Conservation (phyloP, 306 rosid genomes). For the Rosa multiflora region DNA sequence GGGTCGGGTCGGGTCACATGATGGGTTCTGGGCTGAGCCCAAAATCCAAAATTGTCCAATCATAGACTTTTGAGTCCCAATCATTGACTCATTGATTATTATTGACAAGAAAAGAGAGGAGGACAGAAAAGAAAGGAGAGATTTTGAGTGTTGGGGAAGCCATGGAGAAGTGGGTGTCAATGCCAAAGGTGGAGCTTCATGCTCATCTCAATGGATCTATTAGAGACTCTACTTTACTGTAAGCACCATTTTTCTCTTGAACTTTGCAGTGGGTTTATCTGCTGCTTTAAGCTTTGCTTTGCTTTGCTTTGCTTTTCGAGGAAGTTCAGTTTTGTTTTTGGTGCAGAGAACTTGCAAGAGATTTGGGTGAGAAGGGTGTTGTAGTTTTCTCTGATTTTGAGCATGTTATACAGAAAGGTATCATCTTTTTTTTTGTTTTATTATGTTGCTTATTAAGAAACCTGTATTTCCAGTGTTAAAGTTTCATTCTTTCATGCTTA, state of each 20-base stretch:
- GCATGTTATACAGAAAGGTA: conserved; percentile 71
- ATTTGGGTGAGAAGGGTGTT: conserved; percentile 58
- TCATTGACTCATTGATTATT: background rate
- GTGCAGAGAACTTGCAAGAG: conserved; percentile 76
- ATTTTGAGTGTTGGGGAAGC: background rate
- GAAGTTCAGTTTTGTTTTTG: conserved; percentile 3
- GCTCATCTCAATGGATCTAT: conserved; percentile 98
- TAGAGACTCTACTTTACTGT: conserved; percentile 80
- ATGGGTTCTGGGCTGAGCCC: background rate
- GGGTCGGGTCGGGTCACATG: background rate
- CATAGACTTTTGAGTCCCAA: background rate
- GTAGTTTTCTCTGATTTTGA: conserved; percentile 68
- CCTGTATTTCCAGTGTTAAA: conserved; percentile 14
- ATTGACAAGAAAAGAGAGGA: background rate
- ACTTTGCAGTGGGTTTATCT: background rate
- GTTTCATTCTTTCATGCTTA: conserved; percentile 6
- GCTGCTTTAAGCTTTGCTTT: conserved; percentile 13
- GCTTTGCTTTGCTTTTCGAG: background rate
- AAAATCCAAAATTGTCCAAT: background rate
- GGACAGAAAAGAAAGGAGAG: background rate
- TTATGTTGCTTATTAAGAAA: background rate
- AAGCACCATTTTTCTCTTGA: conserved; percentile 11
- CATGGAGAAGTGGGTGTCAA: conserved; percentile 64
- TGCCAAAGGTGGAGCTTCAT: conserved; percentile 92
- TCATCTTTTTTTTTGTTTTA: conserved; percentile 12